Percentiles rank a stretch among this genome's conserved stretches.
Evolutionary conservation across 2,329 filamentous ascomycete genomes (phyloP).

Genomic region (Aureobasidium melanogenum): DNA sequence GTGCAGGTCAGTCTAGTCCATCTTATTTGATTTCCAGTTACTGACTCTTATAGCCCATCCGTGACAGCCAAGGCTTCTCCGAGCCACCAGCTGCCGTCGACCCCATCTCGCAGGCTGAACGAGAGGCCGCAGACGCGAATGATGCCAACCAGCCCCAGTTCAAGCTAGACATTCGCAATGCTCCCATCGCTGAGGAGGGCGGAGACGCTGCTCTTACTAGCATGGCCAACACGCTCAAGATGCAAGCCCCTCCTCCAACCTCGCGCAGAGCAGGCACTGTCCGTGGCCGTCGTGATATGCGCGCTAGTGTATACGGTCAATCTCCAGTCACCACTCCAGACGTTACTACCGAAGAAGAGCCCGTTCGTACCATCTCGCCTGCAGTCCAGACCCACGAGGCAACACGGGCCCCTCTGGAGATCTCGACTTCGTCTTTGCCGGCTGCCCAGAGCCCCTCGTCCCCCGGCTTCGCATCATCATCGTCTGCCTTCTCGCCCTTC

Average conservation of each 20-base stretch:
- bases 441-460: constrained; percentile 15
- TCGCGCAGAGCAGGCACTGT: constrained; percentile 55
- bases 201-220: constrained; percentile 64
- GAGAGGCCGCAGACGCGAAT: constrained; percentile 46
- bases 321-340: constrained; percentile 29
- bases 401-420: constrained; percentile 1
- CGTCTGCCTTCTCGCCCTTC: constrained; percentile 24
- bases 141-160: constrained; percentile 56
- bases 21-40: constrained; percentile 9
- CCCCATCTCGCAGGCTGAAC: constrained; percentile 60
- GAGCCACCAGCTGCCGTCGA: constrained; percentile 56
- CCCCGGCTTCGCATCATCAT: constrained; percentile 16
- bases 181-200: constrained; percentile 69
- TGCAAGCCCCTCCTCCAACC: constrained; percentile 46
- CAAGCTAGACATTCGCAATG: constrained; percentile 71
- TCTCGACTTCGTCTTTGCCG: constrained; percentile 4
- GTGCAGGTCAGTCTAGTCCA: background rate
- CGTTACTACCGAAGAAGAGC: constrained; percentile 27
- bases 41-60: constrained; percentile 28
- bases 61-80: constrained; percentile 68
- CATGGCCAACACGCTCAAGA: constrained; percentile 63
- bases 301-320: constrained; percentile 81
- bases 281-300: constrained; percentile 79
- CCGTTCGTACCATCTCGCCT: constrained; percentile 16
- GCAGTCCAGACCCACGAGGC: constrained; percentile 14